phyloP scores from a whole-genome alignment of 1,139 yeast species.

The Torulaspora pretoriensis region DNA sequence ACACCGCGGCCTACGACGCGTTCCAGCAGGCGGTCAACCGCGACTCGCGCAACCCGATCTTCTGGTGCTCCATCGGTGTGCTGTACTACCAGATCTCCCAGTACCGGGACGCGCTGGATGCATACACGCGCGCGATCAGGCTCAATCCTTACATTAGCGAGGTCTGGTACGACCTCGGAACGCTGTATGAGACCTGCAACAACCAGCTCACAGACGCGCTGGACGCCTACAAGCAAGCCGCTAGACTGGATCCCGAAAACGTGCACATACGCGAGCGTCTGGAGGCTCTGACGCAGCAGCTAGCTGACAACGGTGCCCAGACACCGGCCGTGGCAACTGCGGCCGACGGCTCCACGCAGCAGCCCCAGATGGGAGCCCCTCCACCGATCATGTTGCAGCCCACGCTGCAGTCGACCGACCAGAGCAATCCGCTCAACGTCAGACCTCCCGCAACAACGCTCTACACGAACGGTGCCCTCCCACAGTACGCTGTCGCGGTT shows the following conservation, averaged over 20 bases:
- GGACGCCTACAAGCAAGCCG: slow-evolving; percentile 96
- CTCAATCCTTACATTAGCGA: slow-evolving; percentile 93
- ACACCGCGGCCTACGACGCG: slow-evolving; percentile 94
- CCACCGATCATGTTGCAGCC: slow-evolving; percentile 34
- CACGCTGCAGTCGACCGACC: slow-evolving; percentile 31
- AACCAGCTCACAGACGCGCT: slow-evolving; percentile 92
- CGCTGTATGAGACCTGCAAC: slow-evolving; percentile 93
- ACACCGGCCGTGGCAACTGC: not conserved
- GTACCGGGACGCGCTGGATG: slow-evolving; percentile 94
- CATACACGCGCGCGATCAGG: slow-evolving; percentile 93
- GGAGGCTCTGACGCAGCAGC: slow-evolving; percentile 66
- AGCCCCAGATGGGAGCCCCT: slow-evolving; percentile 27
- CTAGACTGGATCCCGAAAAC: slow-evolving; percentile 88
- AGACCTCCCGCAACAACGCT: slow-evolving; percentile 25
- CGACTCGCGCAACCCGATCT: slow-evolving; percentile 93
- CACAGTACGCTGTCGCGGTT: slow-evolving; percentile 12
- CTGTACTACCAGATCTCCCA: slow-evolving; percentile 92
- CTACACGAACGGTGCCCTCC: slow-evolving; percentile 24
- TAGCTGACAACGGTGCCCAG: slow-evolving; percentile 21
- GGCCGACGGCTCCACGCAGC: slow-evolving; percentile 11
- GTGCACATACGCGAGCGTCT: slow-evolving; percentile 91
- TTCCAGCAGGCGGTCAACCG: slow-evolving; percentile 98
- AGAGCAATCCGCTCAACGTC: slow-evolving; percentile 31
- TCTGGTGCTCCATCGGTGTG: slow-evolving; percentile 98
- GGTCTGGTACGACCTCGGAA: slow-evolving; percentile 98